A percentile compares a stretch with the other conserved stretches of the same genome.
phyloP scores from a whole-genome alignment of 2,329 filamentous ascomycete species.

The Fusarium sp. region DNA sequence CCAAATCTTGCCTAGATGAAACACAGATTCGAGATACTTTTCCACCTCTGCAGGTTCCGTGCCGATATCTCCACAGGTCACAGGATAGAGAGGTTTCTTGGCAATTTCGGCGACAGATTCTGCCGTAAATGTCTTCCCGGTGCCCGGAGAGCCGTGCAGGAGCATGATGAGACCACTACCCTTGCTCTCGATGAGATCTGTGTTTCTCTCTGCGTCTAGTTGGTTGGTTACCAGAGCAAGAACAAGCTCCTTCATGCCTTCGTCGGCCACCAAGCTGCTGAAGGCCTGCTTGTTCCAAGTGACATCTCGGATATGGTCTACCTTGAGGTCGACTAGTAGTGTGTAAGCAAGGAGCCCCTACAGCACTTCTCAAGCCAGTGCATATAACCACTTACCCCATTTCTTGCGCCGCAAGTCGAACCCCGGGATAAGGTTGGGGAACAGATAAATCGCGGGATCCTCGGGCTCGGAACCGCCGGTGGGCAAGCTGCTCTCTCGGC shows the following conservation, averaged over 20 bases:
- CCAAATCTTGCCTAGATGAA: slow-evolving; percentile 27
- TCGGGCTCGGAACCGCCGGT: not conserved
- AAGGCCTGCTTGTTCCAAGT: slow-evolving; percentile 13
- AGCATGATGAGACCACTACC: slow-evolving; percentile 13
- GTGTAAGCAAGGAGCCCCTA: fast-evolving
- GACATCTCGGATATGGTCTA: slow-evolving; percentile 3
- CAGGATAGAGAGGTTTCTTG: slow-evolving; percentile 29
- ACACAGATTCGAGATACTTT: slow-evolving; percentile 24
- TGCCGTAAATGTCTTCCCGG: slow-evolving; percentile 26
- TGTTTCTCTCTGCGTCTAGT: slow-evolving; percentile 6
- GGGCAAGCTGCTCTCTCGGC: not conserved
- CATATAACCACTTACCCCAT: slow-evolving; percentile 1
- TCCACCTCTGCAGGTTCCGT: slow-evolving; percentile 29
- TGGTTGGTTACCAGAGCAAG: slow-evolving; percentile 15
- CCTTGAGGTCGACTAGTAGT: slow-evolving; percentile 1
- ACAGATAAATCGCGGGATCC: slow-evolving; percentile 7
- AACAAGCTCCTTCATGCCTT: slow-evolving; percentile 11
- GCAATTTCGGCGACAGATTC: slow-evolving; percentile 31
- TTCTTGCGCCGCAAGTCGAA: slow-evolving; percentile 16
- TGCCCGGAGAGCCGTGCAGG: not conserved
- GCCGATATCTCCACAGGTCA: slow-evolving; percentile 34
- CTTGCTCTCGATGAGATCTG: slow-evolving; percentile 22
- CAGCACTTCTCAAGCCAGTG: not conserved
- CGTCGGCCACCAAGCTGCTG: not conserved
- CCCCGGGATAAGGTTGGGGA: not conserved